These are phyloP conservation scores for Fusarium sp. DNA, from an alignment of 2,329 filamentous ascomycete genomes.

Conservation along the genomic window DNA sequence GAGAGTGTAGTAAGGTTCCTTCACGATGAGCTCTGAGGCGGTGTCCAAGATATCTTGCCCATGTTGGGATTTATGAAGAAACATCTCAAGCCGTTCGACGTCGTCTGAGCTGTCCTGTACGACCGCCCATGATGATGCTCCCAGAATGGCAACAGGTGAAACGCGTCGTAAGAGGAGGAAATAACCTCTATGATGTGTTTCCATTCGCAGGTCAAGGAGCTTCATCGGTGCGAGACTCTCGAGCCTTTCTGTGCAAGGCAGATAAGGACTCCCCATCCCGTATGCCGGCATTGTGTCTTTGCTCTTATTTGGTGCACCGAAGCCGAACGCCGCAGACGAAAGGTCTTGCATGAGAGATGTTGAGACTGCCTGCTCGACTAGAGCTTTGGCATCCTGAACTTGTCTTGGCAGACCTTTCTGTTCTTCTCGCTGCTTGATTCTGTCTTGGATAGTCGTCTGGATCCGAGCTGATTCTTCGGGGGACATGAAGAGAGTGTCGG, in stretches of 20 bases:
- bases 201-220: conserved; percentile 43
- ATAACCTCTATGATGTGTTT: conserved; percentile 47
- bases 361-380: conserved; percentile 44
- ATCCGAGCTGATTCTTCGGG: conserved; percentile 47
- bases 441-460: conserved; percentile 37
- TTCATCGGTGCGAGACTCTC: conserved; percentile 30
- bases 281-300: conserved; percentile 46
- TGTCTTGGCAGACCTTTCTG: conserved; percentile 37
- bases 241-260: conserved; percentile 38
- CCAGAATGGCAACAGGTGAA: conserved; percentile 41
- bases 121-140: conserved; percentile 47
- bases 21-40: conserved; percentile 53
- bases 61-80: conserved; percentile 50
- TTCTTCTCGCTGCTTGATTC: conserved; percentile 37
- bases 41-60: conserved; percentile 51
- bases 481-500: conserved; percentile 48
- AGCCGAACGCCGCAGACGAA: conserved; percentile 32
- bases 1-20: conserved; percentile 62
- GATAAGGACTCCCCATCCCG: conserved; percentile 43
- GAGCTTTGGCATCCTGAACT: conserved; percentile 25
- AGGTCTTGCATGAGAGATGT: conserved; percentile 51
- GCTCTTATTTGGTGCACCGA: conserved; percentile 18
- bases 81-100: conserved; percentile 46
- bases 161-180: conserved; percentile 44
- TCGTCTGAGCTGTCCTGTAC: conserved; percentile 45